Evolutionary conservation across 352 stramenopile species (phyloP), one percentile per base, ranked within the genome.

Genomic region (Phytophthora foliorum): DNA sequence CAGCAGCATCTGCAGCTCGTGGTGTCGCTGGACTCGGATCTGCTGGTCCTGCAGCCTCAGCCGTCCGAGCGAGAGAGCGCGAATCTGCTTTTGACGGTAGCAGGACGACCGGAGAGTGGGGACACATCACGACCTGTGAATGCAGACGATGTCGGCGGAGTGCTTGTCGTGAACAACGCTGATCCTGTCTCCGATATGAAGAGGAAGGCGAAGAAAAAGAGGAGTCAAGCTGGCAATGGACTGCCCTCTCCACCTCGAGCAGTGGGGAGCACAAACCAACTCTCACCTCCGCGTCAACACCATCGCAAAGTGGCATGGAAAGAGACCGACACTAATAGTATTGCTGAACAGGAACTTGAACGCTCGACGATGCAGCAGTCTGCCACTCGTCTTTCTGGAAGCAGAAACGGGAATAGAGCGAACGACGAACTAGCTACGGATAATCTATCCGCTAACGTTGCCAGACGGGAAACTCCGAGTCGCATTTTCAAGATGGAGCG

Each of bases 401-500:
- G 8, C 21, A 67, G 16, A n/a, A 62, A 49, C 31, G 34, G 19
- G 6, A 50, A 27, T 44, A 22, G 19, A 24, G 6, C 41, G 29
- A 49, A 62, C 13, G 29, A 29, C 34, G 39, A 19, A 49, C 6
- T 24, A 24, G n/a, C 25, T 13, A 27, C 22, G 1, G 53, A 74
- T 22, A 55, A 24, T 11, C 13, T 79, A 10, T 76, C 80, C 8
- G 38, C 56, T 8, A 57, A 63, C 11, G 68, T 89, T 31, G 68
- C 73, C 27, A 72, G 67, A 17, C 69, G 64, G 5, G 67, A 77
- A 29, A 86, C 81, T 5, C 82, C 80, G 4, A 79, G 39, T 17
- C 75, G 84, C 1, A 57, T 77, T n/a, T 90, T 93, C 54, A 86
- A 89, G 41, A 89, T 93, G 81, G 81, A 90, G 11, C 82, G 84